Evolutionary conservation across 352 stramenopile species (phyloP).

Genomic region (Thraustochytrium sp.): DNA sequence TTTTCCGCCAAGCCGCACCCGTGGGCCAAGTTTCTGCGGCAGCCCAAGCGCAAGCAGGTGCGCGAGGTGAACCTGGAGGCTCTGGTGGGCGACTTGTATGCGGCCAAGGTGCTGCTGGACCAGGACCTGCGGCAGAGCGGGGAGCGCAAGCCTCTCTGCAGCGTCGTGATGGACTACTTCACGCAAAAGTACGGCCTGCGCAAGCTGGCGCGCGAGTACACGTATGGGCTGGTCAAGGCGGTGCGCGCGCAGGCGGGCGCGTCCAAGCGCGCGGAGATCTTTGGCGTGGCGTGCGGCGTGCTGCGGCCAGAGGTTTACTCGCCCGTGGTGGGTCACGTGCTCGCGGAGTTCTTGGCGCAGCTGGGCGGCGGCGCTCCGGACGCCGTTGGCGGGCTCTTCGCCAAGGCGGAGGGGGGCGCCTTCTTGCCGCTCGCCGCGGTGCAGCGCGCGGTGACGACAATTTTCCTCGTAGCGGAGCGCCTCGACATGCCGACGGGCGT

Average conservation of each 20-base stretch:
- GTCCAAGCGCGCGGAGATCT: neutral
- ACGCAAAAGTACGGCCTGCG: conserved; percentile 43
- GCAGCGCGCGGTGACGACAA: neutral
- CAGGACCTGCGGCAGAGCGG: neutral
- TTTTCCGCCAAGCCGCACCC: neutral
- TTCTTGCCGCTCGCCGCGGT: neutral
- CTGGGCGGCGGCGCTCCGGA: neutral
- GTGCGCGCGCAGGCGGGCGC: neutral
- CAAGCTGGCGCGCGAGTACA: conserved; percentile 39
- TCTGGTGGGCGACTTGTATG: conserved; percentile 5
- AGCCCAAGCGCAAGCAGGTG: neutral
- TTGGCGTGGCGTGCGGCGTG: conserved; percentile 18
- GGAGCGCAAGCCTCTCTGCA: conserved; percentile 17
- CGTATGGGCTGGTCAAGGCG: conserved; percentile 24
- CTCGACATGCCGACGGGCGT: neutral
- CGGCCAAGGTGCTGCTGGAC: neutral
- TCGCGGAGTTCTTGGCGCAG: conserved; percentile 8
- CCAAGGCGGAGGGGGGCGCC: neutral
- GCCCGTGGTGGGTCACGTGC: neutral
- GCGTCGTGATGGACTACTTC: conserved; percentile 42
- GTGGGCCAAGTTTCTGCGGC: conserved; percentile 3
- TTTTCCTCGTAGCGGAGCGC: neutral
- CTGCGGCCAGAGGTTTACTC: neutral
- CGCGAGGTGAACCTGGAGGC: neutral
- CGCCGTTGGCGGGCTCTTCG: neutral